Evolutionary conservation across 192 early-diverging fungal species (phyloP), one percentile per base, ranked within the genome.

Genomic region (Phlyctochytrium bullatum): DNA sequence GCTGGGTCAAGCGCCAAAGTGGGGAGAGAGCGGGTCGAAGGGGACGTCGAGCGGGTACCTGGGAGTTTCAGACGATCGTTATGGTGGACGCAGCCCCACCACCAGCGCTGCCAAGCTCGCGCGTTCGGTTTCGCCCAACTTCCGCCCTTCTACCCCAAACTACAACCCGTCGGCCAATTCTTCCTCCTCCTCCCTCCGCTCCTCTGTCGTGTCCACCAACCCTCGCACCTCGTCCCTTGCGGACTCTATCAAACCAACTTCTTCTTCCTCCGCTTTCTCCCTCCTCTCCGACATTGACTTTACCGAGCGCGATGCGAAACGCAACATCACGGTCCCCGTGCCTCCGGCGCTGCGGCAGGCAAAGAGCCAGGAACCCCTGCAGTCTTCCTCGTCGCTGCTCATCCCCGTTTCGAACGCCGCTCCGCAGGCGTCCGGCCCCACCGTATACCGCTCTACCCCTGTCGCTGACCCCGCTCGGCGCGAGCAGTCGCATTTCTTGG

Each of bases 251-350:
- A 47, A 47, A 47, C 6, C 6, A 6, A 47, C 20, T 47, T 6
- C 40, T 20, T 14, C 10, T 20, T 47, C 40, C 40, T 14, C 10
- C 40, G 40, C 40, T 47, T 47, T 47, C 40, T 14, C 10, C 20
- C 40, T 47, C 40, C 40, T 47, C 40, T 47, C 40, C 40, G 40
- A 47, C 40, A 47, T 47, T 47, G 40, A 47, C 40, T 47, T 47
- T 20, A 47, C 40, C 40, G 40, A 47, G 20, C 6, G 20, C 10
- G 40, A 6, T 14, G 6, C 40, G 10, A 47, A 14, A 20, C 6
- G 20, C 10, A 6, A 6, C 40, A 20, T 47, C 10, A 47, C 40
- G 40, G 40, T 47, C 40, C 40, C 40, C 40, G 40, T 47, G 10
- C 40, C 40, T 14, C 40, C 40, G 6, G 40, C 40, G 20, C 40